Base-by-base conservation (phyloP, 345 rosid species). In the Carallia pectinifolia region DNA sequence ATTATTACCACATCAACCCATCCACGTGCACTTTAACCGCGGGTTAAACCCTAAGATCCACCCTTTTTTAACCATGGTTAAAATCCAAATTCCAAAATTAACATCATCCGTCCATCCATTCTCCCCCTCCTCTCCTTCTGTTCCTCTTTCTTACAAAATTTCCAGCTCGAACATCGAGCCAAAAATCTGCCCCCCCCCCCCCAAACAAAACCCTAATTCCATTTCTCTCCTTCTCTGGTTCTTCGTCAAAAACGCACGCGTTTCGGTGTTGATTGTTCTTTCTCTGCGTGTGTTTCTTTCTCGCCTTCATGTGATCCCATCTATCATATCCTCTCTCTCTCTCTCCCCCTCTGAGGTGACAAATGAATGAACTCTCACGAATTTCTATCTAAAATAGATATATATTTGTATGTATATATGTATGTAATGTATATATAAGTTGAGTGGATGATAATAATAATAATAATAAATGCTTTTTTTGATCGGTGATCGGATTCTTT, bases 181-280 rank as follows among this genome's bases (percentile, higher is more conserved):
- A 37, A 36, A 37, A n/a, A 37, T 37, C 8, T 15, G 23, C 23
- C 23, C 23, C 23, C 23, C 23, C 23, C 23, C 23, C 23, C 23
- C 7, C 17, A 65, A 58, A 7, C 4, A 33, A 33, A 33, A 33
- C 2, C 34, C 34, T 2, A 40, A 12, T 12, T 40, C 17, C 17
- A 2, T 44, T 44, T 15, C 47, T 23, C 36, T 13, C 63, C 6
- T 29, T 59, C 38, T 39, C 40, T 29, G 17, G 38, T 12, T 16
- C 48, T 23, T 19, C 2, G 18, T 12, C 17, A 60, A 66, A 23
- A 65, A 18, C 67, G 78, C 75, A 65, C 73, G 70, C 68, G 77
- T 69, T 40, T 72, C 77, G 63, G 80, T 56, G 72, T 59, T 58
- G 76, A 72, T 72, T 64, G 64, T n/a, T 39, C 23, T 34, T n/a